These are phyloP conservation scores for Talaromyces sp. DNA, from an alignment of 2,329 filamentous ascomycete genomes.

Conservation along the genomic window DNA sequence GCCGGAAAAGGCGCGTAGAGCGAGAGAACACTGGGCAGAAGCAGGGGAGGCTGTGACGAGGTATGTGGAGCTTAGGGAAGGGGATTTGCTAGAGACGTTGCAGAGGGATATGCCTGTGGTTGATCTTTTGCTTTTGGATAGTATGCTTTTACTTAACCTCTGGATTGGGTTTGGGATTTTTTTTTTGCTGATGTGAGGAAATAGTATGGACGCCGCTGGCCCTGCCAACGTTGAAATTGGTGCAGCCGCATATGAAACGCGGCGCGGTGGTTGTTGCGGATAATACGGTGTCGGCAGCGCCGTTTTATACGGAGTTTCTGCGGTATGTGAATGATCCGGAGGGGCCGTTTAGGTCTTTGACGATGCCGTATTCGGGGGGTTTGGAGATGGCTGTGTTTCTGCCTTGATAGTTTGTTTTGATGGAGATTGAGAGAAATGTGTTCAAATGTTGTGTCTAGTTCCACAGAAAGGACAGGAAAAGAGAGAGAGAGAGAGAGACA, in stretches of 20 bases:
- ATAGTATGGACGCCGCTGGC: conserved; percentile 54
- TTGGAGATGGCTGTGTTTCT: conserved; percentile 43
- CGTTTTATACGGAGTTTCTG: conserved; percentile 45
- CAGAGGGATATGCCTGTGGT: conserved; percentile 23
- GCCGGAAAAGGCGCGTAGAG: conserved; percentile 24
- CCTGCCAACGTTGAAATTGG: conserved; percentile 47
- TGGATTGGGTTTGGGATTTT: not conserved
- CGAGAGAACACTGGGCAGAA: conserved; percentile 31
- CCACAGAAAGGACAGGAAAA: no score
- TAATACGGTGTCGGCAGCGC: conserved; percentile 39
- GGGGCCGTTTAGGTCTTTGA: conserved; percentile 48
- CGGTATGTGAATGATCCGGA: conserved; percentile 40
- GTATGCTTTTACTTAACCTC: conserved; percentile 16
- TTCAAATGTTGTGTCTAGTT: no score
- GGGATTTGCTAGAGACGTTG: conserved; percentile 38
- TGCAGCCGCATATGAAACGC: conserved; percentile 41
- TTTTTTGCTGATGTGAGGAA: not conserved
- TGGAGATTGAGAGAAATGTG: no score
- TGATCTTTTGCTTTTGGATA: conserved; percentile 32
- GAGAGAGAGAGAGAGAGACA: no score
- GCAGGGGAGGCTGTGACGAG: conserved; percentile 25
- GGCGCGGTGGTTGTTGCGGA: conserved; percentile 49
- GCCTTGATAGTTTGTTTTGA: conserved; percentile 8
- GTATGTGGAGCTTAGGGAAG: conserved; percentile 35
- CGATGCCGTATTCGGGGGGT: conserved; percentile 46